These are phyloP conservation scores for Thraustochytrium striatum DNA, from an alignment of 352 stramenopile species.

Conservation along the genomic window DNA sequence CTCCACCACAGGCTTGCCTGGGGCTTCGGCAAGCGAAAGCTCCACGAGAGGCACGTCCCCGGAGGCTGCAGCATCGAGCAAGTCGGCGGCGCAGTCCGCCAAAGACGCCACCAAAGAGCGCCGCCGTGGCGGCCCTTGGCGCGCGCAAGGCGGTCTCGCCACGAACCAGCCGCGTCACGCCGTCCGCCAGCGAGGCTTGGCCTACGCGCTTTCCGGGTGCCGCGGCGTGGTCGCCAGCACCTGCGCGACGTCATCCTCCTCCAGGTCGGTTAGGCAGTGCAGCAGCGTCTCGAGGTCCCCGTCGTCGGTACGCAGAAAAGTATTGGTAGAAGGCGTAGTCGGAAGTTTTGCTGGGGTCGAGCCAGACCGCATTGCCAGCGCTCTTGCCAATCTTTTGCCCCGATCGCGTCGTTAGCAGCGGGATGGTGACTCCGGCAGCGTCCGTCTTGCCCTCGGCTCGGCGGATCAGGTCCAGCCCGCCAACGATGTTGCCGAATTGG, in stretches of 20 bases:
- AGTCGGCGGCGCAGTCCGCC: background rate
- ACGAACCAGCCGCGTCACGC: constrained; percentile 18
- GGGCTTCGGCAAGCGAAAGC: background rate
- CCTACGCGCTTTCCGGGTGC: constrained; percentile 41
- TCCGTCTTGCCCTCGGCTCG: constrained; percentile 69
- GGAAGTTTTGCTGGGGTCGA: constrained; percentile 74
- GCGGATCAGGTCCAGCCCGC: constrained; percentile 90
- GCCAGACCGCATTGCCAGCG: constrained; percentile 93
- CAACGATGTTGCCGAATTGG: constrained; percentile 99
- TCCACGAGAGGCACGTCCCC: constrained; percentile 26
- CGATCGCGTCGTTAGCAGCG: constrained; percentile 90
- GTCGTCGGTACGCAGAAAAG: constrained; percentile 76
- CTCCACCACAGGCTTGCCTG: constrained; percentile 1
- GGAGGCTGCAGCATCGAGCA: background rate
- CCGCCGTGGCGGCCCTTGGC: constrained; percentile 16
- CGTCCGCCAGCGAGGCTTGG: constrained; percentile 50
- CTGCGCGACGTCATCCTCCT: constrained; percentile 79
- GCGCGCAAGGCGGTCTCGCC: constrained; percentile 9
- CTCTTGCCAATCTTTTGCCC: constrained; percentile 99
- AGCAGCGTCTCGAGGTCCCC: constrained; percentile 89
- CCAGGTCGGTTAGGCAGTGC: constrained; percentile 95
- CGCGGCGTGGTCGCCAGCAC: constrained; percentile 50
- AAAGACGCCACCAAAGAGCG: constrained; percentile 38
- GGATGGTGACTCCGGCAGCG: constrained; percentile 80
- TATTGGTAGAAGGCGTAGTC: constrained; percentile 87